Evolutionary conservation across 176 grass and related monocot genomes (phyloP).

Genomic region (Oryza meyeriana): DNA sequence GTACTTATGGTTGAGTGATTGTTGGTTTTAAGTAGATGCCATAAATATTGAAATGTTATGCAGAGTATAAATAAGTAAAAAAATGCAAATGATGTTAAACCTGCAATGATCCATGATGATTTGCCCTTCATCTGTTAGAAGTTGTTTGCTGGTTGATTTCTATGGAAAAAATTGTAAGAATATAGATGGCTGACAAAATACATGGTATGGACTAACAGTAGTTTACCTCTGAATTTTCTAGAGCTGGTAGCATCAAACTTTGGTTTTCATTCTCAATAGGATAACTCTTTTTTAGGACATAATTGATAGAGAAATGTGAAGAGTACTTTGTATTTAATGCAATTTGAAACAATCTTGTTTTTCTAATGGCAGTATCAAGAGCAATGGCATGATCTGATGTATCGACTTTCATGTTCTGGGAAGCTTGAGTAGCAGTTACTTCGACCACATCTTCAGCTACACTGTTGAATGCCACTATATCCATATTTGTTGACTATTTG

Average conservation of each 20-base stretch:
- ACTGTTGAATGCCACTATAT: neutral
- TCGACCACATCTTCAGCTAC: neutral
- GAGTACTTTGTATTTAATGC: neutral
- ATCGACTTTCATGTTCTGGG: slow-evolving; percentile 16
- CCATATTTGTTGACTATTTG: neutral
- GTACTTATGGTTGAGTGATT: no score
- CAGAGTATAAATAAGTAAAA: no score
- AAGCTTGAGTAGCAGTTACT: neutral
- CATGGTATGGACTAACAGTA: no score
- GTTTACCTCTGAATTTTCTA: no score
- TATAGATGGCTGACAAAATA: no score
- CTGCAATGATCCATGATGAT: no score
- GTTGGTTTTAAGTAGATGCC: no score
- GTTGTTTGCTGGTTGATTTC: no score
- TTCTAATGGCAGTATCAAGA: neutral
- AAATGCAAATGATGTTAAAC: no score
- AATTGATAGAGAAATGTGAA: neutral
- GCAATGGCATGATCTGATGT: neutral
- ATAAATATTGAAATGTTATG: no score
- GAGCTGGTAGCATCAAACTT: neutral
- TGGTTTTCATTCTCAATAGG: neutral
- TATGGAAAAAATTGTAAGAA: no score
- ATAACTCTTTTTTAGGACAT: neutral
- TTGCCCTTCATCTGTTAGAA: no score
- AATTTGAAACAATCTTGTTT: neutral